Percentiles rank a stretch among this genome's conserved stretches.
These are phyloP conservation scores for Ajuga reptans DNA, from an alignment of 305 asterid genomes.

Conservation along the genomic window DNA sequence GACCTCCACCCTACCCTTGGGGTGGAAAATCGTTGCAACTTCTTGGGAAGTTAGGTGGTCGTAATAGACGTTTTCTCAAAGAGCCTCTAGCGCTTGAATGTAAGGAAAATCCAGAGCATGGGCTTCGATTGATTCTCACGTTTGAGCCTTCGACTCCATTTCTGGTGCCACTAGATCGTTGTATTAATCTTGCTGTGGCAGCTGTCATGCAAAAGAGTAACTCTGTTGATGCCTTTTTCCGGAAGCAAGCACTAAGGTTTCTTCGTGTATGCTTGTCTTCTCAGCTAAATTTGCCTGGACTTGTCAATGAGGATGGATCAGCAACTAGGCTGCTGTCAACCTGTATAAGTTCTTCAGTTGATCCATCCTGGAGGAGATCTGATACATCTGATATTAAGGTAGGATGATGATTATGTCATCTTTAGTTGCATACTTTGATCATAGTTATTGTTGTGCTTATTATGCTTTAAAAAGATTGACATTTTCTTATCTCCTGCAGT, in stretches of 20 bases:
- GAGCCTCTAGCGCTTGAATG: slow-evolving; percentile 98
- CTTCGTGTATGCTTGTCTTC: slow-evolving; percentile 94
- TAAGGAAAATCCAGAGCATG: slow-evolving; percentile 99
- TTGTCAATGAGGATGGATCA: slow-evolving; percentile 65
- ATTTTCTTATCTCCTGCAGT: background rate
- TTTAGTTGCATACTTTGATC: slow-evolving; percentile 5
- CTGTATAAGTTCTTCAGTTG: slow-evolving; percentile 73
- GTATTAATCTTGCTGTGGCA: slow-evolving; percentile 93
- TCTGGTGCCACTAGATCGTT: slow-evolving; percentile 96
- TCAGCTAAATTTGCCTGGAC: slow-evolving; percentile 95
- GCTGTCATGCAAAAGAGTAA: slow-evolving; percentile 82
- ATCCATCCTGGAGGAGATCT: slow-evolving; percentile 82
- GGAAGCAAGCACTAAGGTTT: slow-evolving; percentile 88
- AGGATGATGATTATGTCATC: slow-evolving; percentile 15
- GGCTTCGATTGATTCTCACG: slow-evolving; percentile 88
- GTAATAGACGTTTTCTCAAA: slow-evolving; percentile 95
- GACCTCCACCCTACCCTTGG: slow-evolving; percentile 96
- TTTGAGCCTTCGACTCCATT: slow-evolving; percentile 98
- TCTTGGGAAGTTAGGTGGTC: slow-evolving; percentile 98
- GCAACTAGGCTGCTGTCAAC: slow-evolving; percentile 62
- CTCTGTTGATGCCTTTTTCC: slow-evolving; percentile 63
- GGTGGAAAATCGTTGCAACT: slow-evolving; percentile 93
- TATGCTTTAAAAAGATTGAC: background rate
- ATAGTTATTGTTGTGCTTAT: background rate
- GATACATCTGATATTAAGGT: slow-evolving; percentile 91